Evolutionary conservation across 306 rosid genomes (phyloP).

Genomic region (Malus domestica): DNA sequence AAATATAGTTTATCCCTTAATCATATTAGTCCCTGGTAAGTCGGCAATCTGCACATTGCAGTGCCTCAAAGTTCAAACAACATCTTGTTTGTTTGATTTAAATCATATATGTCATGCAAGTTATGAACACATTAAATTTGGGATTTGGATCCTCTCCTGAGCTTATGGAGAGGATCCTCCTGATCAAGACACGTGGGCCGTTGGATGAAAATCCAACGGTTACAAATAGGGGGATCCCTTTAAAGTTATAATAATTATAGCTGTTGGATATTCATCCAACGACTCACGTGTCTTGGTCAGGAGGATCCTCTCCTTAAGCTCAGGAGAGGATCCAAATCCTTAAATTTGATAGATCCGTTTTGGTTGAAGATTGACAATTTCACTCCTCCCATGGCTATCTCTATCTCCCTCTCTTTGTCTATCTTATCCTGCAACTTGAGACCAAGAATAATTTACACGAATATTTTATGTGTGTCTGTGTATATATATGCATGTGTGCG

Average conservation of each 20-base stretch:
- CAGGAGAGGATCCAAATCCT: no score
- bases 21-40: background rate
- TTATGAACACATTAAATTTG: background rate
- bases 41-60: background rate
- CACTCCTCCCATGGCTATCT: background rate
- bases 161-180: no score
- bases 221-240: no score
- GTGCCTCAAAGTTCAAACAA: background rate
- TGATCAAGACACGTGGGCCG: no score
- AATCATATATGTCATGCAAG: background rate
- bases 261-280: no score
- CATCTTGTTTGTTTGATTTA: background rate
- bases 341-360: background rate
- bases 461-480: no score
- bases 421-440: background rate
- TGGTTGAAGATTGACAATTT: background rate
- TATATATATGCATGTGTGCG: background rate
- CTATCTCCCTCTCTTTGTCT: background rate
- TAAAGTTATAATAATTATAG: no score
- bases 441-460: background rate
- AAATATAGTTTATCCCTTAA: background rate
- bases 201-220: no score
- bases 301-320: no score
- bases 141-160: no score
- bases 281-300: no score